Evolutionary conservation across 768 basidiomycete genomes (phyloP), one percentile per base, ranked within the genome.

Genomic region (Tulasnella sp.): DNA sequence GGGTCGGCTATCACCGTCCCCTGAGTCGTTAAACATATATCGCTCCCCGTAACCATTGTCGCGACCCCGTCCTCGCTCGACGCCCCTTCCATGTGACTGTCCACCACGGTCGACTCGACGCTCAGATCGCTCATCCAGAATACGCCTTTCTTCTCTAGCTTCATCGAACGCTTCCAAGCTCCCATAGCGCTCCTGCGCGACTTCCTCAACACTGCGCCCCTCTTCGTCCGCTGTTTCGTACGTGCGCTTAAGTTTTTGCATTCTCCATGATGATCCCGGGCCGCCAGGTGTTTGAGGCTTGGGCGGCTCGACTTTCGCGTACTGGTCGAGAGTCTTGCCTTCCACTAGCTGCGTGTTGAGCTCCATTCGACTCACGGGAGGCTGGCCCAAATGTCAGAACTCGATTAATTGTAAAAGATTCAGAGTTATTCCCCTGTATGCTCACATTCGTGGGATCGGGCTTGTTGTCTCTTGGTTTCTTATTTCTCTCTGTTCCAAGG

Each of bases 251-350:
- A 99, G 80, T 65, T 92, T 91, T 84, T 89, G 92, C 96, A 98
- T 98, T 15, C 96, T 83, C 94, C 96, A 99, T 67, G 82, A 83
- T 2, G 90, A 91, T 10, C 94, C 94, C 3, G 92, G 87, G 1
- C 91, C 92, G 2, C 94, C 94, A 0, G 92, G 90, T 0, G 79
- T 67, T 68, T 78, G 80, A 4, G 76, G 70, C 50, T 74, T 72
- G 38, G 72, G 69, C 1, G 73, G 66, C 2, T 76, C 67, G 24
- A 73, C 73, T 52, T 75, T 72, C 42, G 46, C 54, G 11, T 73
- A 68, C 59, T 78, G 70, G 24, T 73, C 68, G 9, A 73, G 60
- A 38, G 67, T 30, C 27, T 64, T 71, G 8, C 74, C 76, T 61
- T 79, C 72, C 58, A 71, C 74, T 44, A 87, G 69, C 48, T 82